Percentiles rank a stretch among this genome's conserved stretches.
Evolutionary conservation across 176 grass and related monocot genomes (phyloP).

Genomic region (Saccharum spontaneum): DNA sequence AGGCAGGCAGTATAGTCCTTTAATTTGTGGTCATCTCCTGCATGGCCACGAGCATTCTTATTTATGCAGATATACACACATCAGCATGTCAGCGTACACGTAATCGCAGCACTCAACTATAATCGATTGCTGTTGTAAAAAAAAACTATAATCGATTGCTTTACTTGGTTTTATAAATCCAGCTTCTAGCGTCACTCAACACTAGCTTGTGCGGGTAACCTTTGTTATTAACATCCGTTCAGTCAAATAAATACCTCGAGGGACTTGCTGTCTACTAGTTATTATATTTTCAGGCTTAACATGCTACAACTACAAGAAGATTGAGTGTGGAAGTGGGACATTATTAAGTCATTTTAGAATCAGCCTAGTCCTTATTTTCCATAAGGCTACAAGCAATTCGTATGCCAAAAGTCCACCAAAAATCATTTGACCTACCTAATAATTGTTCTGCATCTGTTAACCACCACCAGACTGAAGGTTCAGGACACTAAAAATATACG

Average conservation of each 20-base stretch:
- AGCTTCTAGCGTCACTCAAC: too few relatives aligned
- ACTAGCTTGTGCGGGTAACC: too few relatives aligned
- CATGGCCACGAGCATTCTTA: background rate
- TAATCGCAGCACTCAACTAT: background rate
- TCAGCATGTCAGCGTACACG: constrained; percentile 16
- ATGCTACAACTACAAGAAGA: background rate
- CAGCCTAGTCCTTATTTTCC: constrained; percentile 3
- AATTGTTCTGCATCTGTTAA: constrained; percentile 23
- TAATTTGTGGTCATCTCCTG: background rate
- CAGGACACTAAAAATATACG: background rate
- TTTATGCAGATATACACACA: constrained; percentile 4
- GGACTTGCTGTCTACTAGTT: background rate
- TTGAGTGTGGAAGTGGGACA: background rate
- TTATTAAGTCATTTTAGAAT: constrained; percentile 29
- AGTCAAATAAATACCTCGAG: background rate
- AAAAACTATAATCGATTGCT: background rate
- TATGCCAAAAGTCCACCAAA: background rate
- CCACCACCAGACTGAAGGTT: constrained; percentile 33
- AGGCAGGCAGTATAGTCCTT: background rate
- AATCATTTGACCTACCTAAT: background rate
- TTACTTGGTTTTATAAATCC: background rate
- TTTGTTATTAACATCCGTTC: too few relatives aligned
- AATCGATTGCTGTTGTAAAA: background rate
- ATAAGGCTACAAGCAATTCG: background rate
- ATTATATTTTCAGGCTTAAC: background rate